Base-by-base conservation (phyloP, 2,329 filamentous ascomycete species). In the Zymoseptoria tritici region DNA sequence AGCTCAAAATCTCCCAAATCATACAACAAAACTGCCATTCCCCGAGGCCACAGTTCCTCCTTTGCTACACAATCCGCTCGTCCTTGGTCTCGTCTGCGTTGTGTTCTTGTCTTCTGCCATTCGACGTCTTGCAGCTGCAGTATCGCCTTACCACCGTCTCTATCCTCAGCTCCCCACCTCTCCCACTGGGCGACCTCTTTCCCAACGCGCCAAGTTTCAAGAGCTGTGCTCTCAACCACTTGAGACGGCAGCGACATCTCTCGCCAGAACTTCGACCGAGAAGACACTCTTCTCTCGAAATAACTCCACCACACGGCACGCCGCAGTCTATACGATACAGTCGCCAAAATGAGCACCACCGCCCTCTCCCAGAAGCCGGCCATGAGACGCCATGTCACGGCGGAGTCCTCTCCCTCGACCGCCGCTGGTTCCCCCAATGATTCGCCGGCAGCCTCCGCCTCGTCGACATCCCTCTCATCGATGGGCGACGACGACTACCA, bases 391-490 rank as follows among this genome's bases (percentile, higher is more conserved):
- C 78, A 76, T 58, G 65, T 74, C 62, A 81, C 82, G 60, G 73
- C 79, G 62, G 80, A 83, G 59, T 83, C 82, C 31, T 65, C 70
- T 9, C 71, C 75, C n/a, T 79, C 77, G 36, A 85, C 84, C 20
- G 73, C 78, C 49, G 76, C 78, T 49, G 77, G 76, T 61, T 85
- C 84, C 22, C 84, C 84, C 42, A 73, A 78, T 63, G 83, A 85
- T 66, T 85, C 83, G 61, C 84, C 84, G 54, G 78, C 78, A 56
- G 80, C 80, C 50, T 87, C 92, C 24, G 80, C 83, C 53, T 97
- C 94, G 7, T 90, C 89, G 49, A 96, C 93, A 3, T 97, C 94
- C 3, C 83, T 97, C 63, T 97, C 93, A 9, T 97, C 94, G 24
- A 81, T 97, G 74, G 87, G 85, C 59, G 92, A 89, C 9, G 71